Evolutionary conservation across 805 yeast genomes (phyloP).

Genomic region (Barnettozyma populi): DNA sequence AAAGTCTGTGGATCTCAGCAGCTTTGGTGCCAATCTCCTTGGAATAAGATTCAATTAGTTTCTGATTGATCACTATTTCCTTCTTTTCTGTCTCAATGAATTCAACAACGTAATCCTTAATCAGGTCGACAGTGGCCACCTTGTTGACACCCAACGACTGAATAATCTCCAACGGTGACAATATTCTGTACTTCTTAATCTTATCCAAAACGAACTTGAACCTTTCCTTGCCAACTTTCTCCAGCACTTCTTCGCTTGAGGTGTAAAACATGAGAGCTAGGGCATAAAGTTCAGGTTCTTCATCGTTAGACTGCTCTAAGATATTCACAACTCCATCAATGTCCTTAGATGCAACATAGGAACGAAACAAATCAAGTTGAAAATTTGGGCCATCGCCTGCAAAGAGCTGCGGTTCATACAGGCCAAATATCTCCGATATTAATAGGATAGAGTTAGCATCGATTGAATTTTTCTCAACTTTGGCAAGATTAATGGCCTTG

Average conservation of each 20-base stretch:
- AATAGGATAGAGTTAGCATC: constrained; percentile 48
- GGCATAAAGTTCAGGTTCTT: constrained; percentile 60
- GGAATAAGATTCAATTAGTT: constrained; percentile 62
- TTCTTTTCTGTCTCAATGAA: constrained; percentile 52
- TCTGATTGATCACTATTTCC: constrained; percentile 65
- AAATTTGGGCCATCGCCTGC: constrained; percentile 28
- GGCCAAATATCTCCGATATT: constrained; percentile 40
- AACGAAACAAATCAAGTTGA: constrained; percentile 57
- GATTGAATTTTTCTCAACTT: constrained; percentile 41
- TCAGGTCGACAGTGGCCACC: constrained; percentile 63
- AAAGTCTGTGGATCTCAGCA: constrained; percentile 46
- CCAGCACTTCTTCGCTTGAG: constrained; percentile 46
- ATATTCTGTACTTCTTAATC: constrained; percentile 45
- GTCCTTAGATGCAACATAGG: constrained; percentile 54
- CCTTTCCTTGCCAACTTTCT: constrained; percentile 45
- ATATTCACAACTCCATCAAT: constrained; percentile 51
- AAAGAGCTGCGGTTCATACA: constrained; percentile 42
- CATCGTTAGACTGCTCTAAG: constrained; percentile 52
- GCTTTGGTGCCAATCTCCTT: constrained; percentile 56
- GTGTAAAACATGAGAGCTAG: constrained; percentile 60
- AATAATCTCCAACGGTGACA: constrained; percentile 76
- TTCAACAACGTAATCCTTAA: constrained; percentile 62
- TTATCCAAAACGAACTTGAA: constrained; percentile 44
- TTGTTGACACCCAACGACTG: constrained; percentile 58
- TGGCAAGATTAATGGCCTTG: constrained; percentile 55